Base-by-base conservation (phyloP, 305 asterid species). In the Rubia tinctorum region DNA sequence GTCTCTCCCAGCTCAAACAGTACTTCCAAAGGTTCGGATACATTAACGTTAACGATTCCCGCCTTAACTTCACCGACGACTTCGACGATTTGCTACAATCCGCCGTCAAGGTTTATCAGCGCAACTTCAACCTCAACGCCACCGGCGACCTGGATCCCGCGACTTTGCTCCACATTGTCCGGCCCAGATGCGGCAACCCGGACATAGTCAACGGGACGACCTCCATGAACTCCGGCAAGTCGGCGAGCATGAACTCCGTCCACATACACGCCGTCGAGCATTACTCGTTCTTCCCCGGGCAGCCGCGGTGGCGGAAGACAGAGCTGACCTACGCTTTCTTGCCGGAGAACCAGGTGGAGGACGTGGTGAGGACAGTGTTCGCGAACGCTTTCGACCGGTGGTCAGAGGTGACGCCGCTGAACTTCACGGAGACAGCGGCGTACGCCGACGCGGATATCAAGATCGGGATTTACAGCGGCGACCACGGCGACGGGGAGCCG, bases 401-500 rank as follows among this genome's bases (percentile, higher is more conserved):
- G 98, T 85, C 98, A 77, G 97, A 86, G 82, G 96, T 88, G 11
- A 89, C 89, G 51, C 84, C 90, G 82, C 47, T 94, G 73, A 86
- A 81, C 2, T 91, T 91, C 75, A 64, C 76, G 0, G 91, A 90
- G 71, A 80, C 85, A 18, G 15, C 86, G n/a, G 51, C 88, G 71
- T 94, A 25, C 53, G 7, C 13, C 7, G 0, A 61, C 0, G 97
- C 97, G 68, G 96, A 94, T 45, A 82, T 94, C 11, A 71, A 62
- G 77, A 85, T 94, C 37, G 98, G 93, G 3, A 85, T 91, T 67
- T 94, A 80, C 70, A 72, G 69, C 7, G 97, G 96, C 1, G 97
- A 91, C 30, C 98, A 94, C 89, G 90, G 90, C 23, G 98, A 94
- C 73, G 98, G 96, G 0, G 98, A 94, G 80, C 85, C 97, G 75